Base-by-base conservation (phyloP, 257 asterid species). In the Petrea volubilis region DNA sequence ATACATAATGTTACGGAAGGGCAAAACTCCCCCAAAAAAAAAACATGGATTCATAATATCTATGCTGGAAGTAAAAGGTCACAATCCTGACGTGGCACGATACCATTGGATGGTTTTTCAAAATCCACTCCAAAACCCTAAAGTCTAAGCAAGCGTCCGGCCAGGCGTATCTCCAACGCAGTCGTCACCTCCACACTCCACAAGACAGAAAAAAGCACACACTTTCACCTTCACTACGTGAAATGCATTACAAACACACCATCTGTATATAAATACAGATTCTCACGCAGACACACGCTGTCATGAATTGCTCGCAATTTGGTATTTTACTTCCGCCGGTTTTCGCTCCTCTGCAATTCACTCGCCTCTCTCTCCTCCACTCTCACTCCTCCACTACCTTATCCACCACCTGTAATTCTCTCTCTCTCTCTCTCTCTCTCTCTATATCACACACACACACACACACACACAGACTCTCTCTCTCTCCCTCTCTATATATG, bases 281-380 rank as follows among this genome's bases (percentile, higher is more conserved):
- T 21, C 53, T 12, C 24, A 17, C 27, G 9, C 43, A 38, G 12
- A 7, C 43, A 58, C 63, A 20, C 70, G 15, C 27, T 34, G 61
- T 27, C 43, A 81, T 82, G 83, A 81, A 63, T 53, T 82, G 73
- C 73, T 44, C 83, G 1, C 75, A 75, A 12, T 63, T 81, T 8
- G 7, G 60, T 40, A 44, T 62, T 36, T 33, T 78, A 15, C 68
- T 67, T 43, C 75, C 75, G 78, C 80, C 73, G 76, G 78, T 60
- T 59, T 66, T 64, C 41, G 62, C 68, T 46, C 83, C 86, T 49
- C 78, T 68, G 75, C 86, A 75, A 15, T 28, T 81, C 73, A 52
- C 60, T 55, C 83, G 83, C 47, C 67, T 71, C 73, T 72, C 77
- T 75, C 73, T 51, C 77, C 63, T 68, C 77, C 74, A 15, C 20